These are phyloP conservation scores for Thinopyrum elongatum DNA, from an alignment of 176 grass and related monocot species.

Conservation along the genomic window DNA sequence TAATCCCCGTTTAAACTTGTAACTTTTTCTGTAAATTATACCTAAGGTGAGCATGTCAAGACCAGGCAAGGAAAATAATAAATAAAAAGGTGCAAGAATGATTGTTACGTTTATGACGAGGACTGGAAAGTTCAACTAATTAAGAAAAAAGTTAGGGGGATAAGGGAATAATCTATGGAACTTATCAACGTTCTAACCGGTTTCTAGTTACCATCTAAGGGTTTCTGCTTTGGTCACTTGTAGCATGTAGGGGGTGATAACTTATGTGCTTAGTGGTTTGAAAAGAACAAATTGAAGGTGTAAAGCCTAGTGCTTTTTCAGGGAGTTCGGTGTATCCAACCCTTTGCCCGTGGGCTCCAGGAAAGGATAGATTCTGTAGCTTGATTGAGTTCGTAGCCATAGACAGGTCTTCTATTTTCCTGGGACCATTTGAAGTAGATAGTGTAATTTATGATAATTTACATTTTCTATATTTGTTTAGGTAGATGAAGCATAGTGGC, in stretches of 20 bases:
- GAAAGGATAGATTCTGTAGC: conserved; percentile 39
- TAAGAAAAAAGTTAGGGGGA: conserved; percentile 34
- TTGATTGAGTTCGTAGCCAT: conserved; percentile 30
- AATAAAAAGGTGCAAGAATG: conserved; percentile 32
- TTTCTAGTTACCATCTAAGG: conserved; percentile 37
- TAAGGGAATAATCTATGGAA: conserved; percentile 63
- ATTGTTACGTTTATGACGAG: conserved; percentile 17
- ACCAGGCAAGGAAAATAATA: conserved; percentile 21
- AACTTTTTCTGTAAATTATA: conserved; percentile 36
- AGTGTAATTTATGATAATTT: conserved; percentile 11
- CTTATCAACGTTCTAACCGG: conserved; percentile 36
- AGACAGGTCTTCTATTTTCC: conserved; percentile 39
- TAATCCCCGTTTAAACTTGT: conserved; percentile 40
- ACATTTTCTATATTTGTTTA: conserved; percentile 23
- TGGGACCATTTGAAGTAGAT: conserved; percentile 25
- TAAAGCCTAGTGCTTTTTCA: conserved; percentile 36
- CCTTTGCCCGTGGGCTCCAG: conserved; percentile 22
- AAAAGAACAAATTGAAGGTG: conserved; percentile 23
- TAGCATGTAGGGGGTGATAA: conserved; percentile 29
- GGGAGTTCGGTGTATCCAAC: conserved; percentile 35
- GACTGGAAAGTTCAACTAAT: conserved; percentile 34
- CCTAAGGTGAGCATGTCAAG: conserved; percentile 5
- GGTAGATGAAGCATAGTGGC: conserved; percentile 18
- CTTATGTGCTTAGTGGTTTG: conserved; percentile 32
- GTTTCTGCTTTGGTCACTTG: conserved; percentile 28